These are phyloP conservation scores for Obba rivulosa DNA, from an alignment of 768 basidiomycete species.

Conservation along the genomic window DNA sequence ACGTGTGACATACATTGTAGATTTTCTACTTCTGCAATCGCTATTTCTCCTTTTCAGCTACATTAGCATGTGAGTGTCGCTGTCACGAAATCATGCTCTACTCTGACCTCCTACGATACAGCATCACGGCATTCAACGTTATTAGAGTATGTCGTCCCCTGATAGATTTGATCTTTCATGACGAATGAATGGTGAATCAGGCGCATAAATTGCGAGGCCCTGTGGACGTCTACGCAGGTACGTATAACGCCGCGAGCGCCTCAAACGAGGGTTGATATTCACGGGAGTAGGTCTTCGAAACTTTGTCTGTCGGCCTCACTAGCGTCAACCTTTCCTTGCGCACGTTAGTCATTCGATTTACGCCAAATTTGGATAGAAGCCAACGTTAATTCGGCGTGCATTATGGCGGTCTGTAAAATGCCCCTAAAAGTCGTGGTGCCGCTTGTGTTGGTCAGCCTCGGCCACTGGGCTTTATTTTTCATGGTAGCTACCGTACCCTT, in stretches of 20 bases:
- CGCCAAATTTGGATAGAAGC: neutral
- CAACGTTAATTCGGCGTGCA: slow-evolving; percentile 9
- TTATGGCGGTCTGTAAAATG: slow-evolving; percentile 64
- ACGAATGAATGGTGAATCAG: slow-evolving; percentile 16
- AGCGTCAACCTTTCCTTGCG: slow-evolving; percentile 43
- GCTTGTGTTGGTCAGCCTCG: slow-evolving; percentile 52
- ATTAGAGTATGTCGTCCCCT: slow-evolving; percentile 11
- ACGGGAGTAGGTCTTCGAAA: slow-evolving; percentile 32
- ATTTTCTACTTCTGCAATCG: slow-evolving; percentile 41
- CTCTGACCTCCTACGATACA: no score
- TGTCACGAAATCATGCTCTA: neutral
- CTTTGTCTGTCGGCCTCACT: slow-evolving; percentile 38
- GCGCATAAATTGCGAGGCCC: slow-evolving; percentile 36
- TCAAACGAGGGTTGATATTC: no score
- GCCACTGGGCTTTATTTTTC: slow-evolving; percentile 43
- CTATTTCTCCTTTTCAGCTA: slow-evolving; percentile 39
- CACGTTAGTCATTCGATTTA: slow-evolving; percentile 28
- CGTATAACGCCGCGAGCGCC: neutral
- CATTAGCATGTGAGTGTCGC: slow-evolving; percentile 38
- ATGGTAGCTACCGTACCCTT: no score
- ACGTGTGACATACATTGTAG: slow-evolving; percentile 14
- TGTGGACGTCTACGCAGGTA: slow-evolving; percentile 46
- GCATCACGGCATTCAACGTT: slow-evolving; percentile 15
- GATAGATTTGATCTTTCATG: no score
- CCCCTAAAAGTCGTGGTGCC: slow-evolving; percentile 44